Percentiles rank a stretch among this genome's conserved stretches.
phyloP scores from a whole-genome alignment of 805 yeast species.

The Tanozyma kutaoensis region DNA sequence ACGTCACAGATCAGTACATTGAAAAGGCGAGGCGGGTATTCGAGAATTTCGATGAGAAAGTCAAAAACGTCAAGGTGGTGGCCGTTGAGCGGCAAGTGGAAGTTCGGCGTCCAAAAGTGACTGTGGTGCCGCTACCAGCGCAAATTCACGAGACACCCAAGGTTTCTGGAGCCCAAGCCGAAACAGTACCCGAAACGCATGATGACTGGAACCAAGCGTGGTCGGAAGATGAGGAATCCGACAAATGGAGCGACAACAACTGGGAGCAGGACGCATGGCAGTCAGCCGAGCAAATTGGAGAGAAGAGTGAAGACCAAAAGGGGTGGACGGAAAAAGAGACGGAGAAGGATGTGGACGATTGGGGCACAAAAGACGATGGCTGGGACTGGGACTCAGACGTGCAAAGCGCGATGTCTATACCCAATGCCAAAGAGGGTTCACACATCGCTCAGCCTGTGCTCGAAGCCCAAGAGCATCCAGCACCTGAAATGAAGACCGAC shows the following conservation, averaged over 20 bases:
- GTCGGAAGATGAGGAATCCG: conserved; percentile 4
- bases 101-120: no score
- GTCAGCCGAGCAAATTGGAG: conserved; percentile 1
- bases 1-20: conserved; percentile 20
- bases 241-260: conserved; percentile 4
- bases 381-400: conserved; percentile 18
- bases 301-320: neutral
- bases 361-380: conserved; percentile 16
- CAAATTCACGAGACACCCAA: no score
- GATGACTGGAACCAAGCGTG: conserved; percentile 7
- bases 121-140: no score
- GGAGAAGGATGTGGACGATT: conserved; percentile 7
- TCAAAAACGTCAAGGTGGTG: conserved; percentile 3
- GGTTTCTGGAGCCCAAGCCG: no score
- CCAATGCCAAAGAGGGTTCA: neutral
- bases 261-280: conserved; percentile 6
- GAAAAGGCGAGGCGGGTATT: conserved; percentile 13
- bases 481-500: no score
- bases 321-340: neutral
- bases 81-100: conserved; percentile 6
- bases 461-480: neutral
- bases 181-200: no score
- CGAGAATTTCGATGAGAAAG: conserved; percentile 2
- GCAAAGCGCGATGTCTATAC: conserved; percentile 1
- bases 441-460: neutral